Percentiles rank a stretch among this genome's conserved stretches.
These are phyloP conservation scores for Claviceps digitariae DNA, from an alignment of 2,329 filamentous ascomycete genomes.

Conservation along the genomic window DNA sequence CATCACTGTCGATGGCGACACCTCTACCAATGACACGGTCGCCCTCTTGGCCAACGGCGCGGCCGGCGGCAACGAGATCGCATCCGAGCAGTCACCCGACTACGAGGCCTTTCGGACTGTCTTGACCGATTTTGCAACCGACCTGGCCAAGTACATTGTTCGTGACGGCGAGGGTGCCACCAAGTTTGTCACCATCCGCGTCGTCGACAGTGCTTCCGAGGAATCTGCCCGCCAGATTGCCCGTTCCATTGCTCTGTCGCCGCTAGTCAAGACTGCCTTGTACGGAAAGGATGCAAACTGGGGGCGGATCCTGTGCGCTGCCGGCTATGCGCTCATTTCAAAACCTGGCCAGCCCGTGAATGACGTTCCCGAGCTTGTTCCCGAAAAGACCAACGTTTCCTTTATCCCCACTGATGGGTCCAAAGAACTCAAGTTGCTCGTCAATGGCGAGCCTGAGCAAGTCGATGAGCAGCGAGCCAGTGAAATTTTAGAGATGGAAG, in stretches of 20 bases:
- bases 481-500: conserved; percentile 64
- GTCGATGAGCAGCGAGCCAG: conserved; percentile 66
- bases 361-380: conserved; percentile 50
- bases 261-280: conserved; percentile 90
- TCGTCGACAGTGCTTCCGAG: conserved; percentile 58
- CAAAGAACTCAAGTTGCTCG: conserved; percentile 59
- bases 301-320: conserved; percentile 91
- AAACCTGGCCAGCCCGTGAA: conserved; percentile 42
- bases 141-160: conserved; percentile 84
- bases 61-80: conserved; percentile 57
- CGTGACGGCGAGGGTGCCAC: conserved; percentile 95
- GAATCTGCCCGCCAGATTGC: conserved; percentile 66
- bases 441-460: conserved; percentile 65
- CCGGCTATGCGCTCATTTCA: conserved; percentile 61
- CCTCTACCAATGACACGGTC: conserved; percentile 92
- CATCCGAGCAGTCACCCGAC: conserved; percentile 40
- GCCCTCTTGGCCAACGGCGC: conserved; percentile 92
- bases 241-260: conserved; percentile 76
- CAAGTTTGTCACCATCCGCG: conserved; percentile 90
- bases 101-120: conserved; percentile 58
- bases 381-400: conserved; percentile 61
- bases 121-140: conserved; percentile 64
- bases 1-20: conserved; percentile 94
- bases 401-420: conserved; percentile 70
- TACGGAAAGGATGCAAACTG: conserved; percentile 98